These are phyloP conservation scores for Leccinum huronense DNA, from an alignment of 1,284 basidiomycete genomes.

Conservation along the genomic window DNA sequence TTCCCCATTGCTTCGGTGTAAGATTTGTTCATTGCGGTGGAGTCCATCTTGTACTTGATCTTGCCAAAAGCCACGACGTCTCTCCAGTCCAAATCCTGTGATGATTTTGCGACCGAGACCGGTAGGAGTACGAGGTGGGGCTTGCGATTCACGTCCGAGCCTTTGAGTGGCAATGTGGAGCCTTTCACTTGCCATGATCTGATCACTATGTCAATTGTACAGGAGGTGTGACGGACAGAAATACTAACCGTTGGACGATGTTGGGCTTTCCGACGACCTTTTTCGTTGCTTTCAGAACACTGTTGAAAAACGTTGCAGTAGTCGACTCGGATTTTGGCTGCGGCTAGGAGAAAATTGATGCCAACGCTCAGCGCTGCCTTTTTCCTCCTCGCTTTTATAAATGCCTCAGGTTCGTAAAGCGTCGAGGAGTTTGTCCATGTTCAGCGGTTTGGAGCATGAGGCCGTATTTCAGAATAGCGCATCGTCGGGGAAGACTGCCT, in stretches of 20 bases:
- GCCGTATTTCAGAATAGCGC: too few relatives aligned
- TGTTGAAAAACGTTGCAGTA: too few relatives aligned
- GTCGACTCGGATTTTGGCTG: too few relatives aligned
- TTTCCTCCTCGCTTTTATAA: too few relatives aligned
- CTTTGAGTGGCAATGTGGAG: neutral
- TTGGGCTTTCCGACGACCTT: neutral
- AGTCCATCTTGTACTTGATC: neutral
- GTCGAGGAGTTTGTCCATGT: too few relatives aligned
- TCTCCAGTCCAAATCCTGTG: neutral
- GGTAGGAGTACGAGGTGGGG: neutral
- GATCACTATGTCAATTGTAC: neutral
- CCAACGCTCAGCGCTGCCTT: too few relatives aligned
- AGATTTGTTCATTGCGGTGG: too few relatives aligned
- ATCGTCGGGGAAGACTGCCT: too few relatives aligned
- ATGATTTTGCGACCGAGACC: neutral
- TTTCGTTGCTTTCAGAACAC: neutral
- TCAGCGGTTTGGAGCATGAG: too few relatives aligned
- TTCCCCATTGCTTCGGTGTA: too few relatives aligned
- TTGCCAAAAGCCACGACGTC: neutral
- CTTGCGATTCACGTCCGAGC: neutral
- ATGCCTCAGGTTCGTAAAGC: too few relatives aligned
- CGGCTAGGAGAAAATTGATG: too few relatives aligned
- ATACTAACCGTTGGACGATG: neutral
- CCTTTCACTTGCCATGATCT: neutral
- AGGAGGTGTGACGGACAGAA: neutral